A percentile compares a stretch with the other conserved stretches of the same genome.
Conservation (phyloP, 1,139 yeast genomes). For the Sugiyamaella grinbergsii region DNA sequence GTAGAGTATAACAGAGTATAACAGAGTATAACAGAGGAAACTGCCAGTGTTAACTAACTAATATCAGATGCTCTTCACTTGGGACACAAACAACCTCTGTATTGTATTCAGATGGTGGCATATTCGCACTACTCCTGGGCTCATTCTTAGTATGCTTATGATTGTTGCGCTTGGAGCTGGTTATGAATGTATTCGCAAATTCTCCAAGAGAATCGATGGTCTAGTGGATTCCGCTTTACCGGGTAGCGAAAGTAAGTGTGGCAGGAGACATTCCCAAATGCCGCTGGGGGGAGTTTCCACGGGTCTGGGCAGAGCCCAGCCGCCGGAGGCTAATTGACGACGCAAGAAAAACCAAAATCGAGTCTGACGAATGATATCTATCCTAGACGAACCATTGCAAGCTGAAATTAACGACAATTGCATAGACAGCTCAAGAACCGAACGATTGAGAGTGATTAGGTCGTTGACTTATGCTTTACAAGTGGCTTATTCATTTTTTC, state of each 20-base stretch:
- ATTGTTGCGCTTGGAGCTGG: slow-evolving; percentile 55
- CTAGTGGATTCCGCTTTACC: slow-evolving; percentile 21
- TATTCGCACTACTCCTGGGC: slow-evolving; percentile 53
- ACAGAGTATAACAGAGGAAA: no score
- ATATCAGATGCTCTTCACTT: slow-evolving; percentile 69
- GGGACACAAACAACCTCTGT: slow-evolving; percentile 75
- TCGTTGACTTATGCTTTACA: slow-evolving; percentile 59
- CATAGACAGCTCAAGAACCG: slow-evolving; percentile 14
- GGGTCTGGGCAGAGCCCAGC: no score
- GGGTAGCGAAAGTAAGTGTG: slow-evolving; percentile 24
- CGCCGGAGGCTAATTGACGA: no score
- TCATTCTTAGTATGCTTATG: slow-evolving; percentile 55
- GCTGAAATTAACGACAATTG: slow-evolving; percentile 21
- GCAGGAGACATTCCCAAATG: no score
- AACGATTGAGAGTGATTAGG: slow-evolving; percentile 16
- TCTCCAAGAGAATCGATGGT: slow-evolving; percentile 38
- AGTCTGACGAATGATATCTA: slow-evolving; percentile 10
- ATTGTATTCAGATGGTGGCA: slow-evolving; percentile 82
- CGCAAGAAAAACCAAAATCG: no score
- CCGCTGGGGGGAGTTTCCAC: no score
- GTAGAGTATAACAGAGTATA: no score
- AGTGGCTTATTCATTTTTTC: slow-evolving; percentile 73
- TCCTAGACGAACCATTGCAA: slow-evolving; percentile 22
- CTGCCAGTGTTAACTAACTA: not conserved
- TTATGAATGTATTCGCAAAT: slow-evolving; percentile 59